phyloP scores from a whole-genome alignment of 2,329 filamentous ascomycete genomes.

The Aspergillus proliferans region DNA sequence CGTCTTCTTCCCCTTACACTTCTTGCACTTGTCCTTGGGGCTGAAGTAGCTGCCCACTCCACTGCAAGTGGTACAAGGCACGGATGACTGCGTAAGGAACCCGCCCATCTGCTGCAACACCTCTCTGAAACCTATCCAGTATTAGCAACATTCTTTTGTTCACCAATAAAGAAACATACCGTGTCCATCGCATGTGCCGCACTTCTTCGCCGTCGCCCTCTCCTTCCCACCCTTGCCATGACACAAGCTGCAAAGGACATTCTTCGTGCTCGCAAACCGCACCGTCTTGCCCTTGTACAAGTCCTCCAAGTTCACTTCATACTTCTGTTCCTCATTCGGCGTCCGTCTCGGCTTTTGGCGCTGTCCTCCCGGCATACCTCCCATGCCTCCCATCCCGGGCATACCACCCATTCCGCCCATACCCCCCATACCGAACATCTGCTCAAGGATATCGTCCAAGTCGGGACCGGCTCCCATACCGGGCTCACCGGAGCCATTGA shows the following conservation, averaged over 20 bases:
- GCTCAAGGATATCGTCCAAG: slow-evolving; percentile 83
- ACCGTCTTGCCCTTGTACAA: slow-evolving; percentile 98
- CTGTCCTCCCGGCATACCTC: slow-evolving; percentile 23
- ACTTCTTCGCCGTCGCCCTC: slow-evolving; percentile 76
- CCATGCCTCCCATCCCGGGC: slow-evolving; percentile 52
- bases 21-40: slow-evolving; percentile 97
- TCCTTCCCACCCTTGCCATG: slow-evolving; percentile 88
- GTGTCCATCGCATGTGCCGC: slow-evolving; percentile 75
- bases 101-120: slow-evolving; percentile 78
- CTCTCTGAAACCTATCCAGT: slow-evolving; percentile 56
- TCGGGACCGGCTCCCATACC: slow-evolving; percentile 60
- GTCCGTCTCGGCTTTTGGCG: slow-evolving; percentile 54
- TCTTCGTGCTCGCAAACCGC: slow-evolving; percentile 92
- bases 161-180: slow-evolving; percentile 41
- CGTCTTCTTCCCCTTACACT: slow-evolving; percentile 90
- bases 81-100: slow-evolving; percentile 72
- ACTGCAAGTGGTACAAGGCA: slow-evolving; percentile 74
- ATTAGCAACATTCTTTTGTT: not conserved
- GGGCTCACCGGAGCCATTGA: slow-evolving; percentile 67
- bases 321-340: slow-evolving; percentile 79
- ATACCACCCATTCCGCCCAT: slow-evolving; percentile 53
- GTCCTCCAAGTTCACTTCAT: slow-evolving; percentile 87
- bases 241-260: slow-evolving; percentile 79
- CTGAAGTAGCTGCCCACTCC: slow-evolving; percentile 83
- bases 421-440: slow-evolving; percentile 64